Conservation (phyloP, 805 yeast genomes). For the Starmerella khaoyaiensis region DNA sequence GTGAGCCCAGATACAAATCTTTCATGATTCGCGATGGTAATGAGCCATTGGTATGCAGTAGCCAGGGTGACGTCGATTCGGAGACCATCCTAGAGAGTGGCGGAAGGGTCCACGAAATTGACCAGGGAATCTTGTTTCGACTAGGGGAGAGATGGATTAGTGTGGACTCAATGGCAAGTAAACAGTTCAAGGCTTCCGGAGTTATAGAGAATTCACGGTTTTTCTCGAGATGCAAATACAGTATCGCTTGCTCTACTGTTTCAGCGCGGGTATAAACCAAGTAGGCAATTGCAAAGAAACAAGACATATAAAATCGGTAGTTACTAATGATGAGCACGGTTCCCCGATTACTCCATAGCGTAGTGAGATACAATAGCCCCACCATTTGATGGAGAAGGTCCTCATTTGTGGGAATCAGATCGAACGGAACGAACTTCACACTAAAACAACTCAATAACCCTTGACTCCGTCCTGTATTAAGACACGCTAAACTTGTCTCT, state of each 20-base stretch:
- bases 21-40: slow-evolving; percentile 75
- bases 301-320: slow-evolving; percentile 87
- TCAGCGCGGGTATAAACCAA: slow-evolving; percentile 1
- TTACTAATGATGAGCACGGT: slow-evolving; percentile 51
- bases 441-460: no score
- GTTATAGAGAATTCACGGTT: slow-evolving; percentile 2
- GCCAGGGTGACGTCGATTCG: slow-evolving; percentile 2
- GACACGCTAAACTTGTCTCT: no score
- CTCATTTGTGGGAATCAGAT: no score
- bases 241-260: slow-evolving; percentile 1
- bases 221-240: slow-evolving; percentile 1
- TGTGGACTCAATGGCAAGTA: neutral
- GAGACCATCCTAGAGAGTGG: neutral
- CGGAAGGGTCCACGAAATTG: neutral
- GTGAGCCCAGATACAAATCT: slow-evolving; percentile 73
- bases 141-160: neutral
- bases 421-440: no score
- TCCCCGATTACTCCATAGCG: neutral
- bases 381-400: no score
- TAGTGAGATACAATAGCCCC: neutral
- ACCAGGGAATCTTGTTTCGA: neutral
- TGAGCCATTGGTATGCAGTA: slow-evolving; percentile 39
- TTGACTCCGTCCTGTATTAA: no score
- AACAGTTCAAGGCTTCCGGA: neutral
- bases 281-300: slow-evolving; percentile 56